phyloP scores from a whole-genome alignment of 208 protist species.

The Leishmania mexicana region DNA sequence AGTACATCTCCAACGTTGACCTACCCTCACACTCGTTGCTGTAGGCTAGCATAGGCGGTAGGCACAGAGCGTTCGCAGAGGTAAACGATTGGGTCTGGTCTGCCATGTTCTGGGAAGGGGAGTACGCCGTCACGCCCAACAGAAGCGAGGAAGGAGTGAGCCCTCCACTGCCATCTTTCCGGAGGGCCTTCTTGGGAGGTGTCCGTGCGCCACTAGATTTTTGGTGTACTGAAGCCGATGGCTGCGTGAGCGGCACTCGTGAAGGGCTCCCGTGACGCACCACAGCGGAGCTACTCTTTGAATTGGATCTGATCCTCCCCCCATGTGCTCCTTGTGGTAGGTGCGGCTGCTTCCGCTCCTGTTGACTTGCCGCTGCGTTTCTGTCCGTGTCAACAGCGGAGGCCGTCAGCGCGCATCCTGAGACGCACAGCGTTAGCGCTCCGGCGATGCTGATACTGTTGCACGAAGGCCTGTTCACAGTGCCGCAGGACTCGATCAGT shows the following conservation, averaged over 20 bases:
- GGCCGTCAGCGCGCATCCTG: background rate
- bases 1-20: conserved; percentile 26
- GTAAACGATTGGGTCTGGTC: background rate
- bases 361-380: background rate
- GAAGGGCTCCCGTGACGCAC: background rate
- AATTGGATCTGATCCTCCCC: background rate
- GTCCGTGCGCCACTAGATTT: too few species aligned
- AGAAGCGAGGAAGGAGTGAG: background rate
- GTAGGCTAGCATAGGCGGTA: conserved; percentile 28
- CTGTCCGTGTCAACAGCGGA: background rate
- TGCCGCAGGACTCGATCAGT: background rate
- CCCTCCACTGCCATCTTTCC: background rate
- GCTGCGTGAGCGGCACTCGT: background rate
- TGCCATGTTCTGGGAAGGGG: background rate
- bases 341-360: background rate
- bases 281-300: too few species aligned
- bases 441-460: background rate
- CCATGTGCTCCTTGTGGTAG: too few species aligned
- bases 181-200: background rate
- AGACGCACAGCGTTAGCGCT: background rate
- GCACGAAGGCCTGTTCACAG: background rate
- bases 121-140: background rate
- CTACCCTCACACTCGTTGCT: background rate
- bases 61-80: background rate
- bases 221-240: background rate